A percentile compares a stretch with the other conserved stretches of the same genome.
Conservation (phyloP, 1,284 basidiomycete genomes). For the Boletus subluridellus region DNA sequence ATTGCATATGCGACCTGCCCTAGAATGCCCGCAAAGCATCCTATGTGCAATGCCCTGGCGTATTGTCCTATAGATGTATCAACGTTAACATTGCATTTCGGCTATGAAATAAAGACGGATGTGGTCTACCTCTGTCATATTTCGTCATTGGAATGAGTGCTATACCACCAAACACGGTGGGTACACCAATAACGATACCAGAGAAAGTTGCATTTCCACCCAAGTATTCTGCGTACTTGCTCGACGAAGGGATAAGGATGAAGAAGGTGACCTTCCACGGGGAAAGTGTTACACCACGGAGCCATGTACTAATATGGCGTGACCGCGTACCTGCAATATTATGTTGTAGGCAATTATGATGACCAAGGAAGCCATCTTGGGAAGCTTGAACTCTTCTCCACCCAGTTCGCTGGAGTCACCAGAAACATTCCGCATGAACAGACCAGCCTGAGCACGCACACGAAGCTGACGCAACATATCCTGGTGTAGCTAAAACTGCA, state of each 20-base stretch:
- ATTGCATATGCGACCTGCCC: conserved; percentile 46
- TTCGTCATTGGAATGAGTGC: conserved; percentile 55
- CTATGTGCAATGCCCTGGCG: conserved; percentile 42
- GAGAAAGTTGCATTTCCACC: conserved; percentile 66
- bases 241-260: conserved; percentile 64
- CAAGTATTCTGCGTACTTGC: conserved; percentile 57
- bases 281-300: neutral
- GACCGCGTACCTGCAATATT: conserved; percentile 43
- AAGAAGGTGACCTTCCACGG: conserved; percentile 57
- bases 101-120: neutral
- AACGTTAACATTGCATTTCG: neutral
- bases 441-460: neutral
- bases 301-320: neutral
- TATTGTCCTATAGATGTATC: conserved; percentile 46
- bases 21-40: conserved; percentile 41
- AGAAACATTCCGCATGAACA: neutral
- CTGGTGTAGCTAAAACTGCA: neutral
- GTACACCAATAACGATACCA: conserved; percentile 66
- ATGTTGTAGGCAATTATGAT: conserved; percentile 45
- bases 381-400: conserved; percentile 47
- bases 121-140: conserved; percentile 50
- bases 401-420: neutral
- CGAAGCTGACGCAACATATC: conserved; percentile 11
- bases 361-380: conserved; percentile 41
- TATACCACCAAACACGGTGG: conserved; percentile 39